phyloP scores from a whole-genome alignment of 345 rosid genomes.

The Eucalyptus cloeziana region DNA sequence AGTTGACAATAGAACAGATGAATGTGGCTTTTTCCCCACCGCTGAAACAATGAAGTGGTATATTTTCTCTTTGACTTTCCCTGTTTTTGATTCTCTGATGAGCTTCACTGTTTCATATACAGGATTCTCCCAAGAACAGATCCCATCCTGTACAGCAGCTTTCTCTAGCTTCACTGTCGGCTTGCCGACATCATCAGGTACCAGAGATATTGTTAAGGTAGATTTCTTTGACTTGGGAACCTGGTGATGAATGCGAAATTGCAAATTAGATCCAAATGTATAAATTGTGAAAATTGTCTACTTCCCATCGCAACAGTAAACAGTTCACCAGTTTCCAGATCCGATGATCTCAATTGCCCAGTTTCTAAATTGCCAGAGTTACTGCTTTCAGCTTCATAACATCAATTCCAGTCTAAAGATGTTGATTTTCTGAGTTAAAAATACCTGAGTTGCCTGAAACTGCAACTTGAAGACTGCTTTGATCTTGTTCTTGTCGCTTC shows the following conservation, averaged over 20 bases:
- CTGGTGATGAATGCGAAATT: conserved; percentile 25
- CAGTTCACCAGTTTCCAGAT: not conserved
- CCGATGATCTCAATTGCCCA: not conserved
- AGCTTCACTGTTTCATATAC: conserved; percentile 67
- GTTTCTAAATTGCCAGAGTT: not conserved
- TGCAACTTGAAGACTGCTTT: conserved; percentile 79
- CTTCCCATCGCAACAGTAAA: not conserved
- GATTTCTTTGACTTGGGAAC: conserved; percentile 79
- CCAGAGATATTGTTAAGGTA: conserved; percentile 68
- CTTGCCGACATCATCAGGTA: conserved; percentile 92
- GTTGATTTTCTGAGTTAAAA: not conserved
- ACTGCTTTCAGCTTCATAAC: not conserved
- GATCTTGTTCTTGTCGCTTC: conserved; percentile 85
- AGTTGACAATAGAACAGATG: not conserved
- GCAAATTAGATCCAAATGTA: not conserved
- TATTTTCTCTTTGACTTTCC: conserved; percentile 63
- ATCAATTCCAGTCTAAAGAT: not conserved
- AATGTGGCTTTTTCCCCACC: conserved; percentile 15
- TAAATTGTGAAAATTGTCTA: not conserved
- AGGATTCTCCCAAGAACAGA: conserved; percentile 85
- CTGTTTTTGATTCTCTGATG: conserved; percentile 48
- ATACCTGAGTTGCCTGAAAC: conserved; percentile 96
- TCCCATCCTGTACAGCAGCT: conserved; percentile 57
- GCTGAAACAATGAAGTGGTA: conserved; percentile 84
- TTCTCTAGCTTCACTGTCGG: conserved; percentile 70